These are phyloP conservation scores for Globisporangium canariense DNA, from an alignment of 352 stramenopile genomes.

Conservation along the genomic window DNA sequence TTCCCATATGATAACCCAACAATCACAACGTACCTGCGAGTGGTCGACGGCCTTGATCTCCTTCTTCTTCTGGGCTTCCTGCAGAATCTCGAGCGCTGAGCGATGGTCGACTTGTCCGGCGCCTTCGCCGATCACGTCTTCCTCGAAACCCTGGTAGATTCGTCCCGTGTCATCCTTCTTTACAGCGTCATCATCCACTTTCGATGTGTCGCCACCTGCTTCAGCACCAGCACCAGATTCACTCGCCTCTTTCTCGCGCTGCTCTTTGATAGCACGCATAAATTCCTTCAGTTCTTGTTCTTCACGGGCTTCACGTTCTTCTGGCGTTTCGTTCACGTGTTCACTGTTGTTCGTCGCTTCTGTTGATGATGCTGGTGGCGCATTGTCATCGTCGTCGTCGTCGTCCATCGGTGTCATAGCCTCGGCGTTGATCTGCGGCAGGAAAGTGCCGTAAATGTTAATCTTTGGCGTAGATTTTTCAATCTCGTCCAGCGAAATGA, in stretches of 20 bases:
- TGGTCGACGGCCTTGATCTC: constrained; percentile 97
- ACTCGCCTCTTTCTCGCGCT: constrained; percentile 55
- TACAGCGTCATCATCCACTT: constrained; percentile 15
- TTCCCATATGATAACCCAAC: background rate
- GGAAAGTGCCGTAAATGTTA: constrained; percentile 86
- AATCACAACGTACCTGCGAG: constrained; percentile 34
- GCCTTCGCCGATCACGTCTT: constrained; percentile 84
- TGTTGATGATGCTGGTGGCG: background rate
- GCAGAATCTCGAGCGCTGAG: constrained; percentile 88
- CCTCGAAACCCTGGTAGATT: constrained; percentile 83
- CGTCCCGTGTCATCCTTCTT: constrained; percentile 71
- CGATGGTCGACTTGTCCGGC: constrained; percentile 67
- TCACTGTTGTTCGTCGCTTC: background rate
- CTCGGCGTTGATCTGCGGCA: constrained; percentile 32
- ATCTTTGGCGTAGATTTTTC: constrained; percentile 61
- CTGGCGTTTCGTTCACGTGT: constrained; percentile 47
- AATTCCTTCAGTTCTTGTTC: constrained; percentile 83
- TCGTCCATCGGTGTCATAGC: constrained; percentile 17
- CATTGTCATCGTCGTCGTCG: constrained; percentile 8
- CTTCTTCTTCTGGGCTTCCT: constrained; percentile 91
- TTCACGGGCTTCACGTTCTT: constrained; percentile 71
- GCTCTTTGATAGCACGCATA: constrained; percentile 78
- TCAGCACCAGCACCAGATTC: background rate
- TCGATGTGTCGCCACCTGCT: constrained; percentile 5
- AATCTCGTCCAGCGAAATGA: constrained; percentile 85